Conservation (phyloP, 495 filamentous ascomycete genomes). For the Penicillium maclennaniae region DNA sequence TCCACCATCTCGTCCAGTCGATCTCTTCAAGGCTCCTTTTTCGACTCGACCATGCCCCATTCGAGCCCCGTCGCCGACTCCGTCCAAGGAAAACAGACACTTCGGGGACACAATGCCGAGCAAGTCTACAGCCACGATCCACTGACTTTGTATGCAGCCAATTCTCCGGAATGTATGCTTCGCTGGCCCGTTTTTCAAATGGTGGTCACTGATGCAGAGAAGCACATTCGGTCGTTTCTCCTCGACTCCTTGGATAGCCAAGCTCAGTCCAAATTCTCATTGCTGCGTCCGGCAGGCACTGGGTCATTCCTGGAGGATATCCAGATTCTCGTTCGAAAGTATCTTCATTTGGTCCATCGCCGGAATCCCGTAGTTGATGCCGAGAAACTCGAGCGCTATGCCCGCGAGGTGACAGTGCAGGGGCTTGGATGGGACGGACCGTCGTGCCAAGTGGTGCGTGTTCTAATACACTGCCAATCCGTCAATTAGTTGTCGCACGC, state of each 20-base stretch:
- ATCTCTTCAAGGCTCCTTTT: conserved; percentile 17
- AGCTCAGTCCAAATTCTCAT: background rate
- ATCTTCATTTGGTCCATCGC: conserved; percentile 17
- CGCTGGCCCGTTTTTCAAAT: conserved; percentile 25
- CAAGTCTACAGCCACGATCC: conserved; percentile 21
- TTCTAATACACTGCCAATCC: background rate
- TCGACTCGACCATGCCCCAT: conserved; percentile 14
- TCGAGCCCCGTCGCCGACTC: conserved; percentile 14
- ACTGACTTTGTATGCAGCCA: conserved; percentile 19
- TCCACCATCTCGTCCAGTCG: conserved; percentile 16
- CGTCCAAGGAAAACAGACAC: conserved; percentile 10
- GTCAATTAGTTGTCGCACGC: background rate
- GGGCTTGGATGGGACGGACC: conserved; percentile 26
- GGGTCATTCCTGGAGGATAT: conserved; percentile 20
- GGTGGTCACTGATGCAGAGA: conserved; percentile 23
- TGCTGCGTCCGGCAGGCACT: conserved; percentile 13
- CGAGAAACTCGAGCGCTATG: conserved; percentile 22
- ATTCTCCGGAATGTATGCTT: conserved; percentile 27
- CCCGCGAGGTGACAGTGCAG: conserved; percentile 22
- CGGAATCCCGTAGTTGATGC: conserved; percentile 22
- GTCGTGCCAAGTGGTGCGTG: conserved; percentile 30
- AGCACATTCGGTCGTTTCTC: conserved; percentile 22
- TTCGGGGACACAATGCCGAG: conserved; percentile 6
- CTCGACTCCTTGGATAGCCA: conserved; percentile 24
- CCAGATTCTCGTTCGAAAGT: conserved; percentile 16